phyloP scores from a whole-genome alignment of 78 protist genomes.

The slime mould (Dictyostelium discoideum) region DNA sequence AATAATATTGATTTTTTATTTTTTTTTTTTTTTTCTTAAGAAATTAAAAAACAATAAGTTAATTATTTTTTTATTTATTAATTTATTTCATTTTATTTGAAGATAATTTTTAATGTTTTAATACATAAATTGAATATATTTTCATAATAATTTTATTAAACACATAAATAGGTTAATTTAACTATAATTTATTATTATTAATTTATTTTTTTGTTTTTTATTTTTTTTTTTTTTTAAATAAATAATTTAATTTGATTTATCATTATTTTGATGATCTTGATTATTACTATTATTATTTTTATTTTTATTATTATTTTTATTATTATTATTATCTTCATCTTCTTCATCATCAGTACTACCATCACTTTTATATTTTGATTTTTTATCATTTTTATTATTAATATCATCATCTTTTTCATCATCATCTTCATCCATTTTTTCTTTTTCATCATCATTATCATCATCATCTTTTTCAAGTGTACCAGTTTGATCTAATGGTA shows the following conservation, averaged over 20 bases:
- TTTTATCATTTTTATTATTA: neutral
- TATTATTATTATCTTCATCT: neutral
- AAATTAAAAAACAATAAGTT: no score
- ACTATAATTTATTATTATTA: no score
- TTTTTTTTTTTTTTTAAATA: neutral
- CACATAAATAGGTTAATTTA: no score
- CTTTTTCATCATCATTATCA: neutral
- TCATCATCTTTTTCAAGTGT: neutral
- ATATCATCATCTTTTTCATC: neutral
- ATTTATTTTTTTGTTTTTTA: neutral
- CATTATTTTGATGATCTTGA: no score
- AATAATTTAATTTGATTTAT: no score
- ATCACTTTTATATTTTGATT: neutral
- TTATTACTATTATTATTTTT: neutral
- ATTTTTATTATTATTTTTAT: neutral
- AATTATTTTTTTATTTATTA: no score
- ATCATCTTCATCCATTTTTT: neutral
- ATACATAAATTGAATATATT: no score
- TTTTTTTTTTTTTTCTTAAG: neutral
- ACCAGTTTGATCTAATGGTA: neutral
- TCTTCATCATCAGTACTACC: neutral
- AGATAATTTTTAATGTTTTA: no score
- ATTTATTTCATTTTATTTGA: no score
- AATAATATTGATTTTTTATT: no score
- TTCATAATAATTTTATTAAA: no score